Conservation (phyloP, 139 green algal genomes). For the Astrephomene gubernaculifera region DNA sequence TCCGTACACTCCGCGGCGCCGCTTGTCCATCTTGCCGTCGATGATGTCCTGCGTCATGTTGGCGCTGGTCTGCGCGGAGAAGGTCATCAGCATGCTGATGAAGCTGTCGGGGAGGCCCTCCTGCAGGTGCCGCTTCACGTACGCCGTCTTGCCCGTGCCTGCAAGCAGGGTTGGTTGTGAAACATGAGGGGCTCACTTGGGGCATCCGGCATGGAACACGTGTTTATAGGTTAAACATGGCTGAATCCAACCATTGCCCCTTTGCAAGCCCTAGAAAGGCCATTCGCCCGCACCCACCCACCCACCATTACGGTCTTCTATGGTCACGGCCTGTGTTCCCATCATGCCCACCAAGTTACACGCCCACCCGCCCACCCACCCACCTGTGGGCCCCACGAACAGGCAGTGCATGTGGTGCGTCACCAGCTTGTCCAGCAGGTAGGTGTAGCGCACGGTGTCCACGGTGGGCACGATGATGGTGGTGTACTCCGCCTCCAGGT, state of each 20-base stretch:
- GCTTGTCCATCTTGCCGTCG: slow-evolving; percentile 74
- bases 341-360: no score
- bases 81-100: slow-evolving; percentile 64
- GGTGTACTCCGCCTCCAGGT: slow-evolving; percentile 72
- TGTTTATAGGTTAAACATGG: no score
- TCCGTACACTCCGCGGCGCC: slow-evolving; percentile 76
- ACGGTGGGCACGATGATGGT: slow-evolving; percentile 84
- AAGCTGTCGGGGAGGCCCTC: slow-evolving; percentile 47
- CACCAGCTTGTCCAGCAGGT: slow-evolving; percentile 71
- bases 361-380: no score
- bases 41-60: slow-evolving; percentile 84
- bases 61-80: slow-evolving; percentile 81
- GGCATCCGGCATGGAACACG: not conserved
- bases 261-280: no score
- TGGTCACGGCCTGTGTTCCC: no score
- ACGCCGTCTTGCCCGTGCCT: slow-evolving; percentile 83
- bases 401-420: slow-evolving; percentile 74
- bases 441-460: slow-evolving; percentile 73
- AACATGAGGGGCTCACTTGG: no score
- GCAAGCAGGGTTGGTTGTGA: no score
- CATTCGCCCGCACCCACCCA: no score
- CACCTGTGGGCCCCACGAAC: slow-evolving; percentile 78
- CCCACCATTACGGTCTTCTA: no score
- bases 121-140: slow-evolving; percentile 62
- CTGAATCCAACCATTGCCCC: no score